Percentiles rank a stretch among this genome's conserved stretches.
These are phyloP conservation scores for Massariosphaeria phaeospora DNA, from an alignment of 495 filamentous ascomycete species.

Conservation along the genomic window DNA sequence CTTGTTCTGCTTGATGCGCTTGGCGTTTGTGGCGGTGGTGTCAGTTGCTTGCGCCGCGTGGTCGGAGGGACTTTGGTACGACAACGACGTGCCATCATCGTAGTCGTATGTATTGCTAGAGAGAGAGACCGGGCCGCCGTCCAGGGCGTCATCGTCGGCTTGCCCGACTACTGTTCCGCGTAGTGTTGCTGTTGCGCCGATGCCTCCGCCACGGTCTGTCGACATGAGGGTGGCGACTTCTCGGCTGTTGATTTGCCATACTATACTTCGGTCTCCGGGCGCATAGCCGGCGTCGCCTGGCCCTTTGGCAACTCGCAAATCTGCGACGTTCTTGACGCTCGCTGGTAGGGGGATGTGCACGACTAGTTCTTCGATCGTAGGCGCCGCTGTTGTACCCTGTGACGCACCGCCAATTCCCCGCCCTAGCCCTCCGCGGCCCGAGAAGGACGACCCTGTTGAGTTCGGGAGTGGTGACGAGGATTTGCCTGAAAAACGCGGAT, in stretches of 20 bases:
- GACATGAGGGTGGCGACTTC: constrained; percentile 48
- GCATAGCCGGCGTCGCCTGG: constrained; percentile 79
- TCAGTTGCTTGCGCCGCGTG: constrained; percentile 40
- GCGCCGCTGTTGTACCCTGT: constrained; percentile 52
- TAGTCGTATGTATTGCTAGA: constrained; percentile 39
- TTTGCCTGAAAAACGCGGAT: constrained; percentile 48
- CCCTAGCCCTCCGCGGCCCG: constrained; percentile 1
- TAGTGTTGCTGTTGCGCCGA: constrained; percentile 66
- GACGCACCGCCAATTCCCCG: not conserved
- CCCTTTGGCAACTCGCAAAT: constrained; percentile 75
- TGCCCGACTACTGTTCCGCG: constrained; percentile 74
- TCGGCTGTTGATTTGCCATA: constrained; percentile 79
- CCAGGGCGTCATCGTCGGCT: constrained; percentile 50
- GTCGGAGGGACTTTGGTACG: constrained; percentile 38
- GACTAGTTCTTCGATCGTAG: constrained; percentile 70
- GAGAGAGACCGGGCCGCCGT: constrained; percentile 10
- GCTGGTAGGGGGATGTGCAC: constrained; percentile 78
- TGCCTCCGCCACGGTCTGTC: constrained; percentile 34
- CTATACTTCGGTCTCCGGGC: constrained; percentile 62
- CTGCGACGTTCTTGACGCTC: constrained; percentile 77
- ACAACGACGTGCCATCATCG: constrained; percentile 45
- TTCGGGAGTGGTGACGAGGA: constrained; percentile 12
- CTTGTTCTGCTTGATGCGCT: constrained; percentile 63
- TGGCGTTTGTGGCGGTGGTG: constrained; percentile 44
- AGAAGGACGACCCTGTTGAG: constrained; percentile 27